Base-by-base conservation (phyloP, 345 rosid genomes). In the Acer campestre region DNA sequence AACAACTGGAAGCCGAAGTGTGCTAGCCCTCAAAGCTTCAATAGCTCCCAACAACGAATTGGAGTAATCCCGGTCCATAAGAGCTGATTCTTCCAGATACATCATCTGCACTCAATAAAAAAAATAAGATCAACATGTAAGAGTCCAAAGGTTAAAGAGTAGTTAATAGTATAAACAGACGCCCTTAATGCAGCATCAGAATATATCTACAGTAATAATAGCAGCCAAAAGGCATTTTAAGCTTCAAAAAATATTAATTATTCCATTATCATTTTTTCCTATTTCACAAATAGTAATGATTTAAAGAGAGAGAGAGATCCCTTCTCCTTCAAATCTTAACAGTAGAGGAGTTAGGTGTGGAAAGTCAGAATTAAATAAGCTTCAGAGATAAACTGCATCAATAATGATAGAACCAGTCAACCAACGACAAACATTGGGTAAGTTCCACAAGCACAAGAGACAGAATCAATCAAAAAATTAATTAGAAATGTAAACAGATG, bases 1-100 rank as follows among this genome's bases (percentile, higher is more conserved):
- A 77, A 89, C 89, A 82, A 94, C 90, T 31, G 99, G 99, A 79
- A 94, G 92, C 70, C 92, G 94, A 58, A 94, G 90, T 40, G 93
- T 94, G 90, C 95, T 96, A 48, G 94, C 94, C 81, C 80, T 84
- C 81, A 96, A 80, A 68, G 97, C 92, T 85, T 92, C 90, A 56
- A 80, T 86, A 78, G 94, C 97, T 72, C 92, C 97, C 68, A 87
- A 82, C 70, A 96, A 80, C 48, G 98, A 92, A 82, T 86, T 40
- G 61, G 86, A 88, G 79, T 86, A 89, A 74, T 92, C 93, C 35
- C 74, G 80, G 51, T 96, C 94, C 79, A 88, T 40, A 18, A 80
- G 84, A 27, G 84, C 81, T 84, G 91, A 90, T 53, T 90, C 92
- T 80, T 94, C 97, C 78, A 96, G 81, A 86, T 75, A 77, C 44